Evolutionary conservation across 108 stramenopile genomes (phyloP), one percentile per base, ranked within the genome.

Genomic region (Parietichytrium sp.): DNA sequence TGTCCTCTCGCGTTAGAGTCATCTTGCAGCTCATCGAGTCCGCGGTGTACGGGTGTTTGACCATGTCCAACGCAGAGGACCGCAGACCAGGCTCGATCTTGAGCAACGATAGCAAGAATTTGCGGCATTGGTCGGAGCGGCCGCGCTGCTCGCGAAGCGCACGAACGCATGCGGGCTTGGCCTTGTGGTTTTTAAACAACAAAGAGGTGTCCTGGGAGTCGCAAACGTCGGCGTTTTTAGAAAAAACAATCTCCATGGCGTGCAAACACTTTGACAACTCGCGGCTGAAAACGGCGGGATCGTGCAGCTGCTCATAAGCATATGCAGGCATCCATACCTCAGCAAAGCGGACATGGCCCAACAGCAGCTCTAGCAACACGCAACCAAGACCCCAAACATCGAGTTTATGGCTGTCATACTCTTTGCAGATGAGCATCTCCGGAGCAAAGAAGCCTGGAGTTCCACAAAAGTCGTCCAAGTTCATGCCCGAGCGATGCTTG

Each of bases 401-500:
- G 61, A 72, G 61, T 8, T n/a, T 72, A 10, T 72, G 38, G 2
- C 61, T 72, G n/a, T 33, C 36, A 72, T 72, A 72, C 10, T 16
- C 20, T 20, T 47, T 4, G 10, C 31, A 48, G 1, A 18, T 30
- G 27, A 79, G 23, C 20, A 83, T 79, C 29, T 83, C 83, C 0
- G 83, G 83, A 3, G 83, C 78, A 42, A 83, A 79, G 42, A 79
- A 83, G 3, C 77, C 83, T 29, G 83, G 83, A 18, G 83, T 83
- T 2, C 83, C 83, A 20, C 61, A 72, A 72, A 72, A 72, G 33
- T 72, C 61, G 33, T 72, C 61, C 29, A 72, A 25, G 6, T 33
- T 72, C 61, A 72, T 72, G 8, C 20, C 20, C 33, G 18, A 23
- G 61, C 16, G 12, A n/a, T 72, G 61, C 23, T 72, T 45, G n/a